Conservation (phyloP, 495 filamentous ascomycete genomes). For the Penicillium parvum region DNA sequence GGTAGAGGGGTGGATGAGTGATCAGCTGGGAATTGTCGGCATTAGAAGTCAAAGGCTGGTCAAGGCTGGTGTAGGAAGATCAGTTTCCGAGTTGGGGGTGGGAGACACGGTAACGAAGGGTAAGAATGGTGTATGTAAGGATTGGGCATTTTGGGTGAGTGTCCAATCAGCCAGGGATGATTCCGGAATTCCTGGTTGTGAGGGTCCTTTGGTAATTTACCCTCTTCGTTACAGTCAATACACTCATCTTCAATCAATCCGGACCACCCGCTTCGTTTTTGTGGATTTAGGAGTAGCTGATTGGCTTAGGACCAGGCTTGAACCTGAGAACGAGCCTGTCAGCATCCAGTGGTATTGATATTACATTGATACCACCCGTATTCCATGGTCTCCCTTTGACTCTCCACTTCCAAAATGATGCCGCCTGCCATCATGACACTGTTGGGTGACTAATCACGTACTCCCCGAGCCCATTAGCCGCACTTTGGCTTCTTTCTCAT, state of each 20-base stretch:
- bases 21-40: too few species aligned
- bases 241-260: slow-evolving; percentile 19
- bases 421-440: slow-evolving; percentile 14
- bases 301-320: too few species aligned
- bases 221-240: too few species aligned
- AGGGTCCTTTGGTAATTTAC: too few species aligned
- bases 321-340: background rate
- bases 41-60: too few species aligned
- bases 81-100: slow-evolving; percentile 7
- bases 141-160: background rate
- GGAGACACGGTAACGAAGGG: slow-evolving; percentile 7
- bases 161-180: background rate
- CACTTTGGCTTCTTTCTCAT: slow-evolving; percentile 3
- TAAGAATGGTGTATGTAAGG: slow-evolving; percentile 14
- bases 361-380: too few species aligned
- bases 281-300: too few species aligned
- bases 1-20: too few species aligned
- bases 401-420: background rate
- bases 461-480: slow-evolving; percentile 20
- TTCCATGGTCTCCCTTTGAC: too few species aligned
- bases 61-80: slow-evolving; percentile 5
- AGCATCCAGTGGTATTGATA: too few species aligned
- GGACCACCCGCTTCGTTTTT: slow-evolving; percentile 24
- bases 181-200: slow-evolving; percentile 22
- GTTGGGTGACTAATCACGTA: slow-evolving; percentile 25